Conservation (phyloP, 2,329 filamentous ascomycete species). For the Zasmidium citrigriseum region DNA sequence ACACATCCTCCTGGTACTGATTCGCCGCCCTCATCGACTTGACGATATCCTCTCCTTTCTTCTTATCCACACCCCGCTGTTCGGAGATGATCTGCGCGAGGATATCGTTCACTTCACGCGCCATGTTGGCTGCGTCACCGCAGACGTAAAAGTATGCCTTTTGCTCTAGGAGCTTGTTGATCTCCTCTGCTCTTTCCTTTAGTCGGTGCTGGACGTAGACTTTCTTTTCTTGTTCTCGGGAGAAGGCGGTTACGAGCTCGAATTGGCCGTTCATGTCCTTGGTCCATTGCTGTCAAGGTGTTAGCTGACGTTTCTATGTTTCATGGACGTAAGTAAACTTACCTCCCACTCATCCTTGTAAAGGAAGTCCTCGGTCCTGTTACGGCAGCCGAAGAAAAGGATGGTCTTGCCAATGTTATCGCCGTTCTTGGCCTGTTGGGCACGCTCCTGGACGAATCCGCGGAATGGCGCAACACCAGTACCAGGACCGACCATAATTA, state of each 20-base stretch:
- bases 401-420: slow-evolving; percentile 82
- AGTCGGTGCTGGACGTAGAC: slow-evolving; percentile 96
- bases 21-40: slow-evolving; percentile 95
- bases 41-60: slow-evolving; percentile 92
- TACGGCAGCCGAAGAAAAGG: slow-evolving; percentile 94
- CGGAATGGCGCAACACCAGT: slow-evolving; percentile 97
- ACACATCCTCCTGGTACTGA: slow-evolving; percentile 87
- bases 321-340: slow-evolving; percentile 43
- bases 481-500: slow-evolving; percentile 95
- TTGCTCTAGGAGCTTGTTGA: slow-evolving; percentile 84
- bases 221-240: slow-evolving; percentile 81
- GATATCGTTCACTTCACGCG: slow-evolving; percentile 61
- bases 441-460: slow-evolving; percentile 91
- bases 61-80: slow-evolving; percentile 76
- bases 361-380: slow-evolving; percentile 83
- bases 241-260: slow-evolving; percentile 90
- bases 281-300: slow-evolving; percentile 69
- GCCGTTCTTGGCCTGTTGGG: slow-evolving; percentile 76
- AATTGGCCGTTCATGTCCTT: slow-evolving; percentile 83
- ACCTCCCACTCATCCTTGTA: slow-evolving; percentile 93
- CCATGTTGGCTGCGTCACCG: slow-evolving; percentile 89
- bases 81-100: slow-evolving; percentile 83
- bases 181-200: slow-evolving; percentile 76
- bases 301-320: slow-evolving; percentile 12
- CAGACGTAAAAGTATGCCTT: slow-evolving; percentile 97